These are phyloP conservation scores for Plasmodium inui DNA, from an alignment of 169 alveolate genomes.

Conservation along the genomic window DNA sequence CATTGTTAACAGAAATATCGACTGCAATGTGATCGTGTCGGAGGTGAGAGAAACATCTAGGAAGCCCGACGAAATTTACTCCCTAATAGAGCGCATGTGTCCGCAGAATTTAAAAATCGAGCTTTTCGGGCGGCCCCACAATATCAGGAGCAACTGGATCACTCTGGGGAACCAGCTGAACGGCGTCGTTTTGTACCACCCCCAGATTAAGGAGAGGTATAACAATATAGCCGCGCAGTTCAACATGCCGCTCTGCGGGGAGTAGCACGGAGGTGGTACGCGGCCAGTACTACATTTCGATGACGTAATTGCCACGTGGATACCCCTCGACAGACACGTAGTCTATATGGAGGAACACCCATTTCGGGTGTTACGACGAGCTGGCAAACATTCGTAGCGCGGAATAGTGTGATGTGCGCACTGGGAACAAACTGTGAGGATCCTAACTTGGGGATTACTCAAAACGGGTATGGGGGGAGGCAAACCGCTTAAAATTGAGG, in stretches of 20 bases:
- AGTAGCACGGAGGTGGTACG: background rate
- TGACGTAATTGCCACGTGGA: background rate
- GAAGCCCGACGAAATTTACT: constrained; percentile 96
- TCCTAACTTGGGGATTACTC: background rate
- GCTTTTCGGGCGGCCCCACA: constrained; percentile 94
- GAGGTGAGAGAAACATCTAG: constrained; percentile 96
- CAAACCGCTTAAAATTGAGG: background rate
- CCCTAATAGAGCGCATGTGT: constrained; percentile 93
- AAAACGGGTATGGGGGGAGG: background rate
- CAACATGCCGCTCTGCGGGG: constrained; percentile 67
- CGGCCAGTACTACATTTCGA: background rate
- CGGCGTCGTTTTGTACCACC: constrained; percentile 87
- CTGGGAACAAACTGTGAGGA: background rate
- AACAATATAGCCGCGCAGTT: constrained; percentile 66
- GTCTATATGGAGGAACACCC: background rate
- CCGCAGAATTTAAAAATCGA: constrained; percentile 95
- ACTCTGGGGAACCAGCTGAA: constrained; percentile 92
- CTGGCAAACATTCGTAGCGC: background rate
- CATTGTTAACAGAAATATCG: constrained; percentile 88
- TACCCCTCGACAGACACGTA: background rate
- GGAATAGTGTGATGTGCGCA: background rate
- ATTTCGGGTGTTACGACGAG: background rate
- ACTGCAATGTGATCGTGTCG: constrained; percentile 94
- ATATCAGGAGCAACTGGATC: constrained; percentile 94
- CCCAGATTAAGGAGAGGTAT: constrained; percentile 78